These are phyloP conservation scores for Blastomyces silverae DNA, from an alignment of 2,329 filamentous ascomycete genomes.

Conservation along the genomic window DNA sequence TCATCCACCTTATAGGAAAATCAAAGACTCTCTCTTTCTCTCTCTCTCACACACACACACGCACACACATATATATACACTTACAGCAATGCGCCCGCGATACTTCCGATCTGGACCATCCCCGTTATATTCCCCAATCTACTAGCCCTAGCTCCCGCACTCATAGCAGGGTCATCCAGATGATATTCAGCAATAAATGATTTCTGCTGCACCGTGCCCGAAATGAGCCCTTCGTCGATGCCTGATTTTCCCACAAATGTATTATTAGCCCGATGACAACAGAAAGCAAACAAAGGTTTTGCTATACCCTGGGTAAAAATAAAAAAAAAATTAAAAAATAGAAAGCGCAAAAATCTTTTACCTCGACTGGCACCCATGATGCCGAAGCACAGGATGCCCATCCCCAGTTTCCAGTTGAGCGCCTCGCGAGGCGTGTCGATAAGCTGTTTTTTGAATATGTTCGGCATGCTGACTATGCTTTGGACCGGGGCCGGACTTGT, in stretches of 20 bases:
- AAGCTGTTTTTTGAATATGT: conserved; percentile 55
- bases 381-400: conserved; percentile 65
- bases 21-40: conserved; percentile 20
- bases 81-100: conserved; percentile 60
- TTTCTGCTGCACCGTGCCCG: conserved; percentile 61
- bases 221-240: conserved; percentile 73
- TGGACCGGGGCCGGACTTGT: no score
- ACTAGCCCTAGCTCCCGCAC: conserved; percentile 52
- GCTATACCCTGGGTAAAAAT: no score
- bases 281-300: not conserved
- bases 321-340: no score
- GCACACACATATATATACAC: no score
- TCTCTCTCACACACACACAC: no score
- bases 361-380: conserved; percentile 71
- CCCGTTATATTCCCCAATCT: conserved; percentile 70
- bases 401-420: conserved; percentile 74
- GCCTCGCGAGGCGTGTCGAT: conserved; percentile 61
- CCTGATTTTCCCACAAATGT: conserved; percentile 6
- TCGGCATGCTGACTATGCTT: conserved; percentile 42
- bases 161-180: conserved; percentile 46
- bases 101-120: conserved; percentile 75
- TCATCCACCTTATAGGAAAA: not conserved
- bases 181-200: conserved; percentile 57
- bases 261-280: not conserved
- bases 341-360: conserved; percentile 15